A percentile compares a stretch with the other conserved stretches of the same genome.
Evolutionary conservation across 2,329 filamentous ascomycete genomes (phyloP).

Genomic region (Endothia cerciana): DNA sequence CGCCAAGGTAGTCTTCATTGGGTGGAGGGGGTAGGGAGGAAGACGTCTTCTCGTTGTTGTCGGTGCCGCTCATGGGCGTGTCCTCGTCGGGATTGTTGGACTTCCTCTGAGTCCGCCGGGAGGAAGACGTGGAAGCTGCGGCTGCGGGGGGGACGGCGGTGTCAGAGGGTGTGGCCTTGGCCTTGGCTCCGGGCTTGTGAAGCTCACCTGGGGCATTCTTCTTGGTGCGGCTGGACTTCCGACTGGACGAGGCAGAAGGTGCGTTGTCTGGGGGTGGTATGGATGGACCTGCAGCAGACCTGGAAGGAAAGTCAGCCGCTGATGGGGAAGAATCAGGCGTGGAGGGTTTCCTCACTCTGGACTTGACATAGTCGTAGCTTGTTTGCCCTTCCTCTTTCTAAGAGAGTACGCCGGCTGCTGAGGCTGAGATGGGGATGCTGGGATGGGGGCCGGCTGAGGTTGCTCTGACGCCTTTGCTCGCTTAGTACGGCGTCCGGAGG

Average conservation of each 20-base stretch:
- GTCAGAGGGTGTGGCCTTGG: slow-evolving; percentile 27
- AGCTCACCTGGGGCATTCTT: slow-evolving; percentile 54
- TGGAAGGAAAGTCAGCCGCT: slow-evolving; percentile 26
- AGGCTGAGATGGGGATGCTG: slow-evolving; percentile 27
- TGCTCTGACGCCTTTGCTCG: slow-evolving; percentile 66
- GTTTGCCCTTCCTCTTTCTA: slow-evolving; percentile 63
- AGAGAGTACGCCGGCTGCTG: slow-evolving; percentile 45
- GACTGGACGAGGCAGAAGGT: slow-evolving; percentile 67
- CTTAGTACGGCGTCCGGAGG: slow-evolving; percentile 66
- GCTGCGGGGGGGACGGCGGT: slow-evolving; percentile 37
- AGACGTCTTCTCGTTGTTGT: slow-evolving; percentile 54
- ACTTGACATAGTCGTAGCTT: slow-evolving; percentile 70
- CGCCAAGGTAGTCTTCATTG: slow-evolving; percentile 45
- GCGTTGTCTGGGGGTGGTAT: slow-evolving; percentile 62
- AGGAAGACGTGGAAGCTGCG: slow-evolving; percentile 43
- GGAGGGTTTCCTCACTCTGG: slow-evolving; percentile 59
- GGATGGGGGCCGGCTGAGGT: slow-evolving; percentile 42
- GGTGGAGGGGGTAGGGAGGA: slow-evolving; percentile 49
- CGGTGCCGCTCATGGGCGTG: slow-evolving; percentile 71
- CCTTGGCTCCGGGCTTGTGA: not conserved
- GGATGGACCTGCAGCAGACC: slow-evolving; percentile 56
- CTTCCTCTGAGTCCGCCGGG: slow-evolving; percentile 58
- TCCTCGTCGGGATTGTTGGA: slow-evolving; percentile 59
- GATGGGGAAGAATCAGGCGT: not conserved
- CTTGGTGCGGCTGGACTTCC: slow-evolving; percentile 74